Conservation (phyloP, 805 yeast genomes). For the Yarrowia porcina region DNA sequence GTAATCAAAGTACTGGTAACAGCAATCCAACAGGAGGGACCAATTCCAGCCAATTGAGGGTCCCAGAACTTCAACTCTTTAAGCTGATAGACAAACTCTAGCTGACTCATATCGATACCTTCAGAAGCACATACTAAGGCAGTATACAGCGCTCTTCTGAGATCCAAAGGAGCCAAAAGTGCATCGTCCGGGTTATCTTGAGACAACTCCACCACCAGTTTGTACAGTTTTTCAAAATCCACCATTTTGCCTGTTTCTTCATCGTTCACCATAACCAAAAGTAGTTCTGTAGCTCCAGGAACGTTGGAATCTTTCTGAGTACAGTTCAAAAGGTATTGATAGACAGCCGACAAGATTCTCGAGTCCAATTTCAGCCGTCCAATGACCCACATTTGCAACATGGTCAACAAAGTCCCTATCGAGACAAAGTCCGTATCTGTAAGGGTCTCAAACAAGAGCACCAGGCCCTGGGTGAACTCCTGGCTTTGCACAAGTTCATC, state of each 20-base stretch:
- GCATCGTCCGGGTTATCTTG: not conserved
- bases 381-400: slow-evolving; percentile 8
- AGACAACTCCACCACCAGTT: not conserved
- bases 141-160: slow-evolving; percentile 12
- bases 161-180: not conserved
- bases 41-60: slow-evolving; percentile 12
- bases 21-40: slow-evolving; percentile 7
- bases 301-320: not conserved
- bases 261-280: not conserved
- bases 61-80: not conserved
- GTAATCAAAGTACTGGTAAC: slow-evolving; percentile 1
- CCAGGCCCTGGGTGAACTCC: not conserved
- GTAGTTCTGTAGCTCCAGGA: not conserved
- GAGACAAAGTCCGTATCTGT: not conserved
- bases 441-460: not conserved
- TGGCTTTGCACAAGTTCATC: not conserved
- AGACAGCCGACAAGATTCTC: not conserved
- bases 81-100: not conserved
- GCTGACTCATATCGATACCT: not conserved
- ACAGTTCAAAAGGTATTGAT: not conserved
- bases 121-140: slow-evolving; percentile 13
- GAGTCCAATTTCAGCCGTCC: not conserved
- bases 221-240: not conserved
- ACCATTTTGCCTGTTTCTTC: slow-evolving; percentile 10
- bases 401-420: slow-evolving; percentile 1